Evolutionary conservation across 257 asterid genomes (phyloP).

Genomic region (Fraxinus cuspidata): DNA sequence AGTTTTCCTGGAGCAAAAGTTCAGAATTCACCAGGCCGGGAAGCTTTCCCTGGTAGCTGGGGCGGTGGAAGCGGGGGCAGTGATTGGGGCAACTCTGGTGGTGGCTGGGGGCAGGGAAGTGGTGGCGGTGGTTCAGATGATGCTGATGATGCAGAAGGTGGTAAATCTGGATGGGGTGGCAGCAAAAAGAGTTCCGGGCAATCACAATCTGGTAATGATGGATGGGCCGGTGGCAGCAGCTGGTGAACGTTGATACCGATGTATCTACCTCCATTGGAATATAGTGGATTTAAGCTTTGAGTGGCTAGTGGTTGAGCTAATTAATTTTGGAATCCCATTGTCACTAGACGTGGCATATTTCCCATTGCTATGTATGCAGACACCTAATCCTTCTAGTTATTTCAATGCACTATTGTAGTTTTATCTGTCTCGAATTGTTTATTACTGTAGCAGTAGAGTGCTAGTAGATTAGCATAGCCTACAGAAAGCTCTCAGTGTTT

Average conservation of each 20-base stretch:
- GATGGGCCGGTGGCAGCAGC: not conserved
- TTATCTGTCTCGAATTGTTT: not conserved
- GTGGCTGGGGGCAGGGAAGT: constrained; percentile 39
- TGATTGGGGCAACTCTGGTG: constrained; percentile 9
- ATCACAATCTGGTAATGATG: constrained; percentile 2
- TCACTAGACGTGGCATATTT: not conserved
- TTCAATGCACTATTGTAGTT: not conserved
- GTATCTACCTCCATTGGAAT: not conserved
- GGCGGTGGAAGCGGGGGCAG: not conserved
- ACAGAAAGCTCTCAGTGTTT: not conserved
- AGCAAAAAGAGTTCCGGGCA: constrained; percentile 40
- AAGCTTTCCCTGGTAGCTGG: constrained; percentile 43
- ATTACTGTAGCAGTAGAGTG: not conserved
- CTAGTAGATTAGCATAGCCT: not conserved
- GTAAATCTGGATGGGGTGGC: constrained; percentile 58
- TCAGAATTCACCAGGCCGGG: constrained; percentile 57
- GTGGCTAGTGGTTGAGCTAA: constrained; percentile 2
- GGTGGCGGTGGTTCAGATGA: constrained; percentile 31
- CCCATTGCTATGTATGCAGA: constrained; percentile 9
- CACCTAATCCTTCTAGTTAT: not conserved
- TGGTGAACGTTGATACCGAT: not conserved
- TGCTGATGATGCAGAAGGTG: constrained; percentile 24
- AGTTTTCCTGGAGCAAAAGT: constrained; percentile 58
- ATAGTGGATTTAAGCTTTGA: not conserved
- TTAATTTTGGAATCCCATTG: not conserved